Conservation (phyloP, 495 filamentous ascomycete genomes). For the Lepraria neglecta region DNA sequence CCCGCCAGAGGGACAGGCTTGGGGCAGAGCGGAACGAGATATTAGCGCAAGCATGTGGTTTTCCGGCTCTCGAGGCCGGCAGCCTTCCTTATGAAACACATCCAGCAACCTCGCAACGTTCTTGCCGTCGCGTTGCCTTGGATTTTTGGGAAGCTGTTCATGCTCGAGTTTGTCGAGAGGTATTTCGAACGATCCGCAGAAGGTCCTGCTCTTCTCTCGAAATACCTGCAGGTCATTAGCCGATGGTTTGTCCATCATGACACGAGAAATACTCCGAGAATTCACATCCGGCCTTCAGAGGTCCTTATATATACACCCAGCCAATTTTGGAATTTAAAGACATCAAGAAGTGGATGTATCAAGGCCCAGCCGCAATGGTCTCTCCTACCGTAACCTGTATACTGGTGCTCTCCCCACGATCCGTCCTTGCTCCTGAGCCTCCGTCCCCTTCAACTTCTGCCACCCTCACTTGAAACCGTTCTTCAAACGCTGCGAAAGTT, state of each 20-base stretch:
- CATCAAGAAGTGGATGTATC: no score
- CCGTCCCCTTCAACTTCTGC: no score
- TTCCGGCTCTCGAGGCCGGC: neutral
- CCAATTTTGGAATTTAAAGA: no score
- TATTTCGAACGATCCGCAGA: neutral
- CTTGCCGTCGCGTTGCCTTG: slow-evolving; percentile 3
- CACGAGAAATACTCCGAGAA: no score
- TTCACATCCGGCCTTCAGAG: neutral
- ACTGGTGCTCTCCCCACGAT: no score
- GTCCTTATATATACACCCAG: no score
- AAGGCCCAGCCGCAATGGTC: no score
- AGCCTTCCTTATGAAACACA: slow-evolving; percentile 1
- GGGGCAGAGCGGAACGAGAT: neutral
- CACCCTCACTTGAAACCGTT: no score
- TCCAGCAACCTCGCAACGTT: slow-evolving; percentile 12
- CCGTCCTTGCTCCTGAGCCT: no score
- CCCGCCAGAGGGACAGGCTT: neutral
- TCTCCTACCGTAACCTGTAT: no score
- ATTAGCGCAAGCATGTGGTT: slow-evolving; percentile 7
- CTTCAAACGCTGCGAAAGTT: no score
- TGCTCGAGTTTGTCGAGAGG: slow-evolving; percentile 18
- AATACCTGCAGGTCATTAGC: slow-evolving; percentile 1
- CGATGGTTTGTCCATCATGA: neutral
- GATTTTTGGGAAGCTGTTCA: slow-evolving; percentile 17
- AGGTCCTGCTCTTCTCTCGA: slow-evolving; percentile 8